Evolutionary conservation across 805 yeast species (phyloP), one percentile per base, ranked within the genome.

Genomic region (Vanderwaltozyma yarrowii): DNA sequence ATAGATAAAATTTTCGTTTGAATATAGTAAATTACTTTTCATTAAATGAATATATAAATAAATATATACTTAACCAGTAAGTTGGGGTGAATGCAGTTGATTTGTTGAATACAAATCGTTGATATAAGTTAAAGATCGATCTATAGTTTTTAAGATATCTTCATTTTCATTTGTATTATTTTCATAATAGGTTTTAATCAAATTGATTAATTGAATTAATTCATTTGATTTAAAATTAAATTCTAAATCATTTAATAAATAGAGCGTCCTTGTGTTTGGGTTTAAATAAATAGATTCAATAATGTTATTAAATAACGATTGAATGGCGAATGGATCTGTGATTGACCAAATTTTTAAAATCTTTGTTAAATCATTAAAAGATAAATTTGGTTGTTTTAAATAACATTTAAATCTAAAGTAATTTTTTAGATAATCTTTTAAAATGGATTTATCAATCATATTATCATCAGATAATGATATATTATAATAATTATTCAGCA

Each of bases 281-380:
- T 53, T 47, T 39, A 58, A 39, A 31, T 53, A 47, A 3, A 54
- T 37, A 6, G 60, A 51, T 36, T 59, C 64, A 5, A 55, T 50
- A 27, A 56, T 43, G 33, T 59, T 59, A 36, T 59, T 56, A 45
- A 56, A 54, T 10, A 56, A 42, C 3, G 48, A 32, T 30, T 48
- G 53, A 12, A 56, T 33, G 11, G 45, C 41, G 12, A 33, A 21
- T 3, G 53, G 52, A n/a, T 49, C 38, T 9, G 43, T 42, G 15
- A 16, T 35, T 4, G 45, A 25, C 58, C 58, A 56, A 23, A 59
- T 45, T 3, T 42, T 27, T 9, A 59, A 33, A 13, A 58, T 41
- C 19, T 45, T 45, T 16, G 33, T 30, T 24, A 59, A 31, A 20
- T 52, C 53, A n/a, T 33, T 23, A 10, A 44, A 37, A 2, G 38